Base-by-base conservation (phyloP, 345 rosid species). In the Pugionium dolabratum region DNA sequence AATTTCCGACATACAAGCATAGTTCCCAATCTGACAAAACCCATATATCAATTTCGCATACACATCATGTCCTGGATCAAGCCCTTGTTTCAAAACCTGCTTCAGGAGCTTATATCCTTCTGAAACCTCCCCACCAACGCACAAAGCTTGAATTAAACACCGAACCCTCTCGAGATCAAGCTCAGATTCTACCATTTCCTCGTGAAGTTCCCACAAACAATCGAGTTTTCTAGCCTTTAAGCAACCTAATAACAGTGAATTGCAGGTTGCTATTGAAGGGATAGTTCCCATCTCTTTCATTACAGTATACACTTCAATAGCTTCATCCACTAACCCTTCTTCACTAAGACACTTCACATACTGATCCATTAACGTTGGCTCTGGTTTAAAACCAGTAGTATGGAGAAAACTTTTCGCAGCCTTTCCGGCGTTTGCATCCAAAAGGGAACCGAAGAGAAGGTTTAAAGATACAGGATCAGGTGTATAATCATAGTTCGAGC, bases 131-230 rank as follows among this genome's bases (percentile, higher is more conserved):
- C 73, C 82, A 64, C 55, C 54, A 60, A 83, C 86, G 65, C 85
- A 81, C 60, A 82, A 73, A 11, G 93, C 91, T 70, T 74, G 79
- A 63, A 85, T 81, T 63, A 86, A 66, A 71, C 71, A 70, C 72
- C 76, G 77, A 29, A 70, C 63, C 57, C 85, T 78, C 69, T 81
- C 78, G 44, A 78, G 57, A 83, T 81, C 83, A 37, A 82, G 75
- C 33, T 67, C 72, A 2, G 74, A 77, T 2, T 69, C 62, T 5
- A 53, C 3, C 89, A 86, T 81, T 40, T 54, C 74, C 36, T 62
- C 25, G 7, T 84, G 75, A 35, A 83, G 44, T 62, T 78, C 79
- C 90, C 90, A 89, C 76, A 82, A 60, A 7, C 70, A 41, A 59
- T 76, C 56, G 52, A 67, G 76, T 68, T 75, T 64, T 26, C 57